A percentile compares a stretch with the other conserved stretches of the same genome.
phyloP scores from a whole-genome alignment of 306 rosid genomes.

The Quercus dentata region DNA sequence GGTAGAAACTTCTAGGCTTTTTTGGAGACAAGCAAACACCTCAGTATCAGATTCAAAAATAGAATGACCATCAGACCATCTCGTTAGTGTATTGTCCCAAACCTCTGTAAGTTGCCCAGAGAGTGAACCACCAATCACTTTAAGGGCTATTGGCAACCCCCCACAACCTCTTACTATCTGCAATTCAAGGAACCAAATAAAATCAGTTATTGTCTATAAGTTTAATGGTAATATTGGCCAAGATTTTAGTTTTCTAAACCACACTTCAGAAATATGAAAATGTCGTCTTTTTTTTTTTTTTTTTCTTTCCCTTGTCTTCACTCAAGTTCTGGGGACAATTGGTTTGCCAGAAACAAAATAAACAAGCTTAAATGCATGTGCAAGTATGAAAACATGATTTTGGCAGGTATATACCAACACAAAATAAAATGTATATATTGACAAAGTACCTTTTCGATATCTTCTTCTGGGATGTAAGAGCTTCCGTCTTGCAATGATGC shows the following conservation, averaged over 20 bases:
- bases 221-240: not conserved
- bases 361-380: too few relatives aligned
- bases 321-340: too few relatives aligned
- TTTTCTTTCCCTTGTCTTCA: too few relatives aligned
- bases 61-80: constrained; percentile 19
- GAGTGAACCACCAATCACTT: constrained; percentile 26
- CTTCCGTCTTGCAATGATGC: constrained; percentile 14
- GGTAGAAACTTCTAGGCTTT: constrained; percentile 27
- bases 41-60: constrained; percentile 16
- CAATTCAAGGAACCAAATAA: not conserved
- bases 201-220: not conserved
- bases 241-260: not conserved
- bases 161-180: constrained; percentile 31
- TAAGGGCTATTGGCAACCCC: constrained; percentile 30
- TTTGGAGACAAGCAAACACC: constrained; percentile 13
- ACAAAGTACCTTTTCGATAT: constrained; percentile 13
- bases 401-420: too few relatives aligned
- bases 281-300: too few relatives aligned
- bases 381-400: too few relatives aligned
- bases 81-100: constrained; percentile 18
- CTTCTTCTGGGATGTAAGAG: constrained; percentile 7
- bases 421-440: not conserved
- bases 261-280: too few relatives aligned
- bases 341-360: too few relatives aligned
- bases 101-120: not conserved